These are phyloP conservation scores for Backusella tarrabulga DNA, from an alignment of 192 early-diverging fungal genomes.

Conservation along the genomic window DNA sequence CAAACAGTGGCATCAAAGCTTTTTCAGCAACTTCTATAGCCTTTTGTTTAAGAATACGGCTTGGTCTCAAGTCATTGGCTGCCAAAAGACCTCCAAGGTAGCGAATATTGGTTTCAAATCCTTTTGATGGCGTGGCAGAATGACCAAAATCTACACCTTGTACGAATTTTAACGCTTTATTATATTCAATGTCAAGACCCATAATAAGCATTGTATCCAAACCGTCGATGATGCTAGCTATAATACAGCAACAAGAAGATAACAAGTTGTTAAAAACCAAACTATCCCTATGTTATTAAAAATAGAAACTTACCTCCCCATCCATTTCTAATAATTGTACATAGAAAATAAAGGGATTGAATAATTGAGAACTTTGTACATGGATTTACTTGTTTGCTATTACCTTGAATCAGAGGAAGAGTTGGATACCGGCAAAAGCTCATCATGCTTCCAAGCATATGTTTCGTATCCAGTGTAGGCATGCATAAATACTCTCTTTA, in stretches of 20 bases:
- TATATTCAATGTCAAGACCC: conserved; percentile 52
- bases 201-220: conserved; percentile 88
- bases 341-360: background rate
- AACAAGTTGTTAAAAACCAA: background rate
- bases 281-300: background rate
- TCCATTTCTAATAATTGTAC: conserved; percentile 39
- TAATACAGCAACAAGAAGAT: background rate
- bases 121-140: conserved; percentile 44
- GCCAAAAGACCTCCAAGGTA: conserved; percentile 74
- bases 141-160: conserved; percentile 48
- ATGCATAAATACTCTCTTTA: conserved; percentile 58
- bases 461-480: conserved; percentile 73
- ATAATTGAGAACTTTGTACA: background rate
- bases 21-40: conserved; percentile 62
- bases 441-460: conserved; percentile 77
- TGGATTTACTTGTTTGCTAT: background rate
- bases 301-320: conserved; percentile 42
- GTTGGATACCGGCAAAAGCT: conserved; percentile 42
- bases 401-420: conserved; percentile 23
- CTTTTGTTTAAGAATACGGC: conserved; percentile 60
- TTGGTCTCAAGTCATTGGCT: conserved; percentile 77
- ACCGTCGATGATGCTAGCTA: conserved; percentile 76
- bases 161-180: conserved; percentile 14
- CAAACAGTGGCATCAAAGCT: conserved; percentile 71
- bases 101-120: conserved; percentile 86